Conservation (phyloP, 352 stramenopile genomes). For the Phytopythium cucurbitacearum region DNA sequence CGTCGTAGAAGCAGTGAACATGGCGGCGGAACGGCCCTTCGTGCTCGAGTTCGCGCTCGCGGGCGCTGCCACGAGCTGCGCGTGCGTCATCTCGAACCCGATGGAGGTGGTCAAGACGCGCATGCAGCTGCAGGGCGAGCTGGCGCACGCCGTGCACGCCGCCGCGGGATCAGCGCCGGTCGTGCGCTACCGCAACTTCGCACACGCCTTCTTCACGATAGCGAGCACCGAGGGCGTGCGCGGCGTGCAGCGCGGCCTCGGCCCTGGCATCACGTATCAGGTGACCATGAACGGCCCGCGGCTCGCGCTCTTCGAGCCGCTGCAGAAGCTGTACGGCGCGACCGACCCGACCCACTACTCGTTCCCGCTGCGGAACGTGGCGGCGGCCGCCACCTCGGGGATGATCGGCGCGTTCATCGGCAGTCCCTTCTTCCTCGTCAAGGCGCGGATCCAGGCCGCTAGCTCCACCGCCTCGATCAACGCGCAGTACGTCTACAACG, state of each 20-base stretch:
- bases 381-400: slow-evolving; percentile 65
- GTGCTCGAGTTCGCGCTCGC: slow-evolving; percentile 70
- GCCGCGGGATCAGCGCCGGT: slow-evolving; percentile 19
- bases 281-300: slow-evolving; percentile 78
- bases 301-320: slow-evolving; percentile 71
- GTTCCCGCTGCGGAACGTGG: slow-evolving; percentile 74
- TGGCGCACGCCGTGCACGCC: slow-evolving; percentile 41
- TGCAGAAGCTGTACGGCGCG: slow-evolving; percentile 76
- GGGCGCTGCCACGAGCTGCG: slow-evolving; percentile 55
- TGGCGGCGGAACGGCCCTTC: slow-evolving; percentile 42
- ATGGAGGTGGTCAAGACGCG: slow-evolving; percentile 90
- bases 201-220: slow-evolving; percentile 85
- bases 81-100: slow-evolving; percentile 80
- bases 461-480: slow-evolving; percentile 74
- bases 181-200: slow-evolving; percentile 82
- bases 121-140: slow-evolving; percentile 86
- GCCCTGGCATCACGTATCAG: slow-evolving; percentile 80
- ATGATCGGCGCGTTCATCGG: slow-evolving; percentile 74
- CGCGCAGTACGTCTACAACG: slow-evolving; percentile 77
- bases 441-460: slow-evolving; percentile 78
- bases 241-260: slow-evolving; percentile 76
- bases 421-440: slow-evolving; percentile 85
- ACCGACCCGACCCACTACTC: slow-evolving; percentile 73
- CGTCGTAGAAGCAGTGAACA: slow-evolving; percentile 3
- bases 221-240: slow-evolving; percentile 62